These are phyloP conservation scores for Calonectria fujianensis DNA, from an alignment of 2,329 filamentous ascomycete genomes.

Conservation along the genomic window DNA sequence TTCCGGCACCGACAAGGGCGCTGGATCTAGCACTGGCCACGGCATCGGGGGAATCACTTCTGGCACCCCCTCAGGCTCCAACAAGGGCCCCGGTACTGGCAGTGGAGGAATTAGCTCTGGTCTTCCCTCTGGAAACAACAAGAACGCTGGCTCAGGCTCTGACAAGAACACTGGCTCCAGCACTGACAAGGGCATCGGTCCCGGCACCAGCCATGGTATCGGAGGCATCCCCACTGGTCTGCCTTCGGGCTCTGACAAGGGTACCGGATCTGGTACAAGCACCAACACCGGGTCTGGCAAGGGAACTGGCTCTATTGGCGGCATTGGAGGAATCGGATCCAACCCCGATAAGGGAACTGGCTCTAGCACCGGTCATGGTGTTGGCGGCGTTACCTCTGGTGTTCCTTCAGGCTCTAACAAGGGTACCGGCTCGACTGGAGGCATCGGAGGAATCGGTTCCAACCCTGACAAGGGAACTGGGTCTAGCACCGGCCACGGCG, in stretches of 20 bases:
- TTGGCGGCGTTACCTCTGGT: neutral
- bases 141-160: too few species aligned
- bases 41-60: too few species aligned
- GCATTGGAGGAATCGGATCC: neutral
- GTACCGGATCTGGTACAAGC: neutral
- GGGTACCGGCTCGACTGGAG: neutral
- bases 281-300: neutral
- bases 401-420: neutral
- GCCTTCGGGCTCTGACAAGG: neutral
- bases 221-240: neutral
- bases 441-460: neutral
- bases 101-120: neutral
- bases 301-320: neutral
- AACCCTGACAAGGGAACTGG: neutral
- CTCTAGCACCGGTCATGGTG: neutral
- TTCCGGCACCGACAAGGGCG: too few species aligned
- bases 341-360: neutral
- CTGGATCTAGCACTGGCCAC: too few species aligned
- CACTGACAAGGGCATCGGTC: neutral
- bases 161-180: too few species aligned
- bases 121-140: neutral
- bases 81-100: neutral
- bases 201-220: neutral
- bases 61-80: too few species aligned
- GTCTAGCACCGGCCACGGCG: neutral